phyloP scores from a whole-genome alignment of 1,139 yeast species.

The Blastobotrys serpentis region DNA sequence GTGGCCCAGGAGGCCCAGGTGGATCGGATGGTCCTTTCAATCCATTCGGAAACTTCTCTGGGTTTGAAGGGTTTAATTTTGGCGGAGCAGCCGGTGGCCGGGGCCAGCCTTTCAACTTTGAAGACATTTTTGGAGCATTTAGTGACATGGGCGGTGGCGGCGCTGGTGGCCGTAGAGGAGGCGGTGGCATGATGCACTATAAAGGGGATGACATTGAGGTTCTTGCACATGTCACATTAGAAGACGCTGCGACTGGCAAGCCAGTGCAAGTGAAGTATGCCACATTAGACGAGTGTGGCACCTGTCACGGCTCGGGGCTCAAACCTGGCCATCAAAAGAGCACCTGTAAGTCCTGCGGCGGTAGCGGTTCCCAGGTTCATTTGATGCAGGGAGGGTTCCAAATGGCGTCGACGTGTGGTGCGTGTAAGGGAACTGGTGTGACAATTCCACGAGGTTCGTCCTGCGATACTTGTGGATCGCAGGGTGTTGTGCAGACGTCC shows the following conservation, averaged over 20 bases:
- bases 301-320: slow-evolving; percentile 85
- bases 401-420: slow-evolving; percentile 88
- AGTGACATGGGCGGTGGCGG: slow-evolving; percentile 42
- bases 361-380: slow-evolving; percentile 89
- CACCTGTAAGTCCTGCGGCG: slow-evolving; percentile 87
- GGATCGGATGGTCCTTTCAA: slow-evolving; percentile 40
- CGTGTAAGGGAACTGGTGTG: slow-evolving; percentile 90
- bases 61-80: slow-evolving; percentile 50
- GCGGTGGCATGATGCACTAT: slow-evolving; percentile 58
- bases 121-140: slow-evolving; percentile 83
- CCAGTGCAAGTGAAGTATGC: slow-evolving; percentile 66
- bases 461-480: slow-evolving; percentile 82
- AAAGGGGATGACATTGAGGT: slow-evolving; percentile 91
- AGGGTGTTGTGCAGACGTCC: slow-evolving; percentile 71
- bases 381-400: slow-evolving; percentile 90
- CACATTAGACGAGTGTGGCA: slow-evolving; percentile 71
- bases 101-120: slow-evolving; percentile 59
- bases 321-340: slow-evolving; percentile 72
- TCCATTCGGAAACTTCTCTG: slow-evolving; percentile 38
- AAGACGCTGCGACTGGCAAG: slow-evolving; percentile 82
- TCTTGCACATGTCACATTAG: slow-evolving; percentile 68
- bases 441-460: slow-evolving; percentile 64
- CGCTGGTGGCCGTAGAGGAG: slow-evolving; percentile 33
- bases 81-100: slow-evolving; percentile 49
- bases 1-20: slow-evolving; percentile 35